Conservation (phyloP, 306 rosid genomes). For the Hippophae gyantsensis region DNA sequence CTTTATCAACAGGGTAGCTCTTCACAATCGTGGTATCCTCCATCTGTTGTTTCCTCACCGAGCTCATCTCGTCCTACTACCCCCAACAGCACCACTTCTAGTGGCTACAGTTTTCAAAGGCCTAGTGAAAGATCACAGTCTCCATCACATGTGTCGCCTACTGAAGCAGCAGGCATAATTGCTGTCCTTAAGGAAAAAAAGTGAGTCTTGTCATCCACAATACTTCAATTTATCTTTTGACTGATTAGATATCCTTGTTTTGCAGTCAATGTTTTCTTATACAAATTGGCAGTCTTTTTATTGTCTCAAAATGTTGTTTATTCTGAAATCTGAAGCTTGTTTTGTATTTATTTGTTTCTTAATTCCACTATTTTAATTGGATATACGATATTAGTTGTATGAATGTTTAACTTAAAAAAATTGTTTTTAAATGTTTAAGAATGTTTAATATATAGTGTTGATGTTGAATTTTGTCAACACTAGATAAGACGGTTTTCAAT, state of each 20-base stretch:
- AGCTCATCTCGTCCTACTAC: conserved; percentile 59
- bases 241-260: background rate
- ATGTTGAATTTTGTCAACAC: too few relatives aligned
- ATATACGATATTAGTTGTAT: too few relatives aligned
- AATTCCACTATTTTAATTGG: too few relatives aligned
- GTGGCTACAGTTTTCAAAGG: conserved; percentile 37
- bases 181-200: conserved; percentile 72
- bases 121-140: conserved; percentile 33
- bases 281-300: background rate
- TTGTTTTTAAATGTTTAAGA: too few relatives aligned
- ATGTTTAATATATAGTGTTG: too few relatives aligned
- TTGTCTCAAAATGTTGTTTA: too few relatives aligned
- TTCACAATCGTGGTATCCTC: conserved; percentile 79
- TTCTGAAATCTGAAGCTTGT: too few relatives aligned
- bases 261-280: background rate
- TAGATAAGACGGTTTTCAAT: too few relatives aligned
- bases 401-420: too few relatives aligned
- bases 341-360: too few relatives aligned
- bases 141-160: conserved; percentile 57
- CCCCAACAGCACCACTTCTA: conserved; percentile 42
- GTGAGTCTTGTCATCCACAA: conserved; percentile 13
- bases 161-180: conserved; percentile 72
- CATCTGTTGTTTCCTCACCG: conserved; percentile 50
- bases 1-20: conserved; percentile 42
- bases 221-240: too few relatives aligned